A percentile compares a stretch with the other conserved stretches of the same genome.
Evolutionary conservation across 169 alveolate genomes (phyloP).

Genomic region (Plasmodium inui): DNA sequence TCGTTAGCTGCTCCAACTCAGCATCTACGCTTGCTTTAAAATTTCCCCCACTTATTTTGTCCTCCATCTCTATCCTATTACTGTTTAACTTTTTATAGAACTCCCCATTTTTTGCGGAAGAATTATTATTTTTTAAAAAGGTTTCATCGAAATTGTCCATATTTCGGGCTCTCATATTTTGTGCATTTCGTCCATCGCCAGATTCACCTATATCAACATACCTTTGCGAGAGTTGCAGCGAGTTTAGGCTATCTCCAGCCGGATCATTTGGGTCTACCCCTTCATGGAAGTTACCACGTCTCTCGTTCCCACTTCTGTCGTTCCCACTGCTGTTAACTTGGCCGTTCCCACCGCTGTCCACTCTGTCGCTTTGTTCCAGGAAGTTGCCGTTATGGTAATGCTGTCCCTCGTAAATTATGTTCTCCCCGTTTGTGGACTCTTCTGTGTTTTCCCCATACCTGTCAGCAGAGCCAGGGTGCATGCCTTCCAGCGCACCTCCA

Average conservation of each 20-base stretch:
- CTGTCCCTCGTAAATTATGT: not conserved
- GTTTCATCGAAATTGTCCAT: not conserved
- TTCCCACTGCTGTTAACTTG: not conserved
- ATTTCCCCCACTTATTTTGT: not conserved
- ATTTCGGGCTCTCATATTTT: not conserved
- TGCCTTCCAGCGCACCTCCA: not conserved
- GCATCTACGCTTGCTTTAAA: not conserved
- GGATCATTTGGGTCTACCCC: not conserved
- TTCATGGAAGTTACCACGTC: not conserved
- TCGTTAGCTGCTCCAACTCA: not conserved
- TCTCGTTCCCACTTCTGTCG: not conserved
- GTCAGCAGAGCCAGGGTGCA: not conserved
- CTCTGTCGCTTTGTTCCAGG: not conserved
- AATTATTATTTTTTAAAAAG: not conserved
- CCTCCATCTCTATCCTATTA: not conserved
- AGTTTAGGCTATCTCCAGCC: not conserved
- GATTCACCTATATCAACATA: not conserved
- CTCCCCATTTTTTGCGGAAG: constrained; percentile 13
- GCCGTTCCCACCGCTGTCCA: too few species aligned
- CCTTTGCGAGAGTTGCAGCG: not conserved
- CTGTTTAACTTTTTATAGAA: not conserved
- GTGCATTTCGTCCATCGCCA: not conserved
- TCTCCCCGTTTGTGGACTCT: not conserved
- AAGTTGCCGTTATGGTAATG: not conserved
- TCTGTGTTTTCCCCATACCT: not conserved